These are phyloP conservation scores for Backusella sp. DNA, from an alignment of 192 early-diverging fungal species.

Conservation along the genomic window DNA sequence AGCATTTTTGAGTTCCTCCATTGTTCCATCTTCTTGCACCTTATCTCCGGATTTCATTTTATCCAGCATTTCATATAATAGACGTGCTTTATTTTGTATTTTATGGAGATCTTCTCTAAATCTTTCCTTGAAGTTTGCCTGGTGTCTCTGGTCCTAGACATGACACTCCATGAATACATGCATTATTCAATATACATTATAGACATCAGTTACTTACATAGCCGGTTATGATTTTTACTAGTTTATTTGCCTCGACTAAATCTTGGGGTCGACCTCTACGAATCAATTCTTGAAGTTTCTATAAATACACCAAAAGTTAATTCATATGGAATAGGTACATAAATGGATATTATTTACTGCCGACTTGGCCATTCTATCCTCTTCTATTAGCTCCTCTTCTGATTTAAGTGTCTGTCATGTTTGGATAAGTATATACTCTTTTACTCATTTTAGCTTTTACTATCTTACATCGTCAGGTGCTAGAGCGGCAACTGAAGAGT, in stretches of 20 bases:
- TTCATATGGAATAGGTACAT: slow-evolving; percentile 8
- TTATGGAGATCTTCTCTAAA: slow-evolving; percentile 78
- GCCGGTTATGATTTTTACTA: slow-evolving; percentile 98
- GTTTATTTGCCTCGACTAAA: slow-evolving; percentile 90
- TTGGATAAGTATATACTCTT: neutral
- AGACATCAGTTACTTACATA: slow-evolving; percentile 58
- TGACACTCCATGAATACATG: neutral
- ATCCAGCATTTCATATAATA: slow-evolving; percentile 82
- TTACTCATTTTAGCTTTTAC: neutral
- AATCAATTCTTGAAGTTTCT: slow-evolving; percentile 96
- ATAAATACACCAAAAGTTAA: neutral
- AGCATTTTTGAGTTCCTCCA: slow-evolving; percentile 60
- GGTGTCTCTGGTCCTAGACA: slow-evolving; percentile 49
- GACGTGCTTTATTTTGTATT: slow-evolving; percentile 71
- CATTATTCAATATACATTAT: neutral
- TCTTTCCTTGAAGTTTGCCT: slow-evolving; percentile 85
- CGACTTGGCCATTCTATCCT: slow-evolving; percentile 81
- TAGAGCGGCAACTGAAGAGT: slow-evolving; percentile 59
- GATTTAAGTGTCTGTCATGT: slow-evolving; percentile 71
- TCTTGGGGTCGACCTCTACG: slow-evolving; percentile 89
- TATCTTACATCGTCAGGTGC: slow-evolving; percentile 44
- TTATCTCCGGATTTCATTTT: slow-evolving; percentile 59
- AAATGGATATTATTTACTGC: slow-evolving; percentile 50
- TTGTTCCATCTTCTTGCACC: neutral
- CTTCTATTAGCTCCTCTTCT: slow-evolving; percentile 89